A percentile compares a stretch with the other conserved stretches of the same genome.
Evolutionary conservation across 139 green algal genomes (phyloP).

Genomic region (Chlorella sp.): DNA sequence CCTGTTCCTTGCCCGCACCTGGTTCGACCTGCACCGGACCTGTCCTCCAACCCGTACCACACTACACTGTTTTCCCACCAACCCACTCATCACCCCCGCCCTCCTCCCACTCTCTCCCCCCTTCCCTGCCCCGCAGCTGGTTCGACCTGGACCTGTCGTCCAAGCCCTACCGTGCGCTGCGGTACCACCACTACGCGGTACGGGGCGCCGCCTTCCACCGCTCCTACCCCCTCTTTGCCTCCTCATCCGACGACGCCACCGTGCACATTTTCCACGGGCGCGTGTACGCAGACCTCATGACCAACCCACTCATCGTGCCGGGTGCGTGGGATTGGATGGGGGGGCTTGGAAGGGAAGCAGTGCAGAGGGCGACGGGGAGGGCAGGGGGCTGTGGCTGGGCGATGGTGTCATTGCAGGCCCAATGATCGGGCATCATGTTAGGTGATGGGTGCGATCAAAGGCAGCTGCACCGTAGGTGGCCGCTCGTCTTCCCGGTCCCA

Average conservation of each 20-base stretch:
- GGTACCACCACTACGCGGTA: constrained; percentile 82
- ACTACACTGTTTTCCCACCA: not conserved
- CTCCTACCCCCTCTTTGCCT: constrained; percentile 93
- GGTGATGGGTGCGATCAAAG: not conserved
- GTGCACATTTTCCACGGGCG: constrained; percentile 96
- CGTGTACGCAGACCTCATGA: constrained; percentile 95
- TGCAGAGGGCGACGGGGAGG: not conserved
- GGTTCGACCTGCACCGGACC: too few relatives aligned
- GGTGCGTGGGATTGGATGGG: constrained; percentile 20
- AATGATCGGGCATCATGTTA: constrained; percentile 77
- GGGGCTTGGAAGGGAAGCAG: not conserved
- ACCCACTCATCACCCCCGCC: not conserved
- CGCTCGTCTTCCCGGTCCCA: too few relatives aligned
- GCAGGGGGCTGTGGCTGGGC: not conserved
- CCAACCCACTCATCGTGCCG: constrained; percentile 97
- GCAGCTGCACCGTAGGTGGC: too few relatives aligned
- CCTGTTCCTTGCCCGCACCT: not conserved
- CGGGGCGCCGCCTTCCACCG: constrained; percentile 86
- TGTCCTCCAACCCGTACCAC: not conserved
- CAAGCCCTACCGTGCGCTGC: constrained; percentile 91
- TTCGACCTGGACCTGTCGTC: constrained; percentile 97
- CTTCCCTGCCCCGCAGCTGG: constrained; percentile 69
- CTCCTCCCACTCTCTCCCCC: not conserved
- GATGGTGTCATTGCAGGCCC: not conserved
- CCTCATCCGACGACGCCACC: constrained; percentile 80